A percentile compares a stretch with the other conserved stretches of the same genome.
Conservation (phyloP, 768 basidiomycete genomes). For the Boletus pseudo-olivaceus region DNA sequence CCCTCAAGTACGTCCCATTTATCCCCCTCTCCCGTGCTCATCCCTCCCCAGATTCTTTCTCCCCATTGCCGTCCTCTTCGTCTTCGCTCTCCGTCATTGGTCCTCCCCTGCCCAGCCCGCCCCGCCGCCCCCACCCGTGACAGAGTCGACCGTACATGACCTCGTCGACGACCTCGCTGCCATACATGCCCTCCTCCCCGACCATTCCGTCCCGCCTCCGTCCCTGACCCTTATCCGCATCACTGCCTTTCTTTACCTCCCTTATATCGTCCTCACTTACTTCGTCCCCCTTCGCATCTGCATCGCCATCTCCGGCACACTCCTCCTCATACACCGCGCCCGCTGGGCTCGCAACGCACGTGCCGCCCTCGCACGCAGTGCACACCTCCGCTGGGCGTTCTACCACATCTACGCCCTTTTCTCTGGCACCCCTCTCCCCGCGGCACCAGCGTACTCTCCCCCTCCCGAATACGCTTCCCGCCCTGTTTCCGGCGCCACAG, state of each 20-base stretch:
- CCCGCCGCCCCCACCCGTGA: conserved; percentile 35
- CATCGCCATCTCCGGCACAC: conserved; percentile 55
- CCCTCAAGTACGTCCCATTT: conserved; percentile 43
- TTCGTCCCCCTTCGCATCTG: conserved; percentile 61
- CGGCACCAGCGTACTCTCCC: conserved; percentile 31
- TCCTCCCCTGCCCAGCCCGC: conserved; percentile 14
- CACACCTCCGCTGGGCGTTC: conserved; percentile 61
- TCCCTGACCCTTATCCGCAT: conserved; percentile 49
- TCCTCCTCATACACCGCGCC: conserved; percentile 60
- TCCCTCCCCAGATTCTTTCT: conserved; percentile 49
- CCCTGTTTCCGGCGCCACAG: conserved; percentile 19
- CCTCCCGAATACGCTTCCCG: conserved; percentile 29
- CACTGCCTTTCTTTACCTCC: conserved; percentile 52
- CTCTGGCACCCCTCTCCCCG: conserved; percentile 52
- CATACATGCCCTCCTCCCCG: conserved; percentile 59
- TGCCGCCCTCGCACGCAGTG: conserved; percentile 56
- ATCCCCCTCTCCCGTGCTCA: neutral
- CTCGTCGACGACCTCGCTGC: conserved; percentile 62
- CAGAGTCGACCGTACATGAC: conserved; percentile 52
- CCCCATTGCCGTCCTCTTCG: conserved; percentile 47
- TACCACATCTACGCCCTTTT: conserved; percentile 52
- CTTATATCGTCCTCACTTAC: conserved; percentile 64
- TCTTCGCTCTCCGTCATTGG: conserved; percentile 33
- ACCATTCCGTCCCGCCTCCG: conserved; percentile 26
- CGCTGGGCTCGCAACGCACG: conserved; percentile 61